Conservation (phyloP, 2,329 filamentous ascomycete species). For the Tolypocladium ophioglossoides region DNA sequence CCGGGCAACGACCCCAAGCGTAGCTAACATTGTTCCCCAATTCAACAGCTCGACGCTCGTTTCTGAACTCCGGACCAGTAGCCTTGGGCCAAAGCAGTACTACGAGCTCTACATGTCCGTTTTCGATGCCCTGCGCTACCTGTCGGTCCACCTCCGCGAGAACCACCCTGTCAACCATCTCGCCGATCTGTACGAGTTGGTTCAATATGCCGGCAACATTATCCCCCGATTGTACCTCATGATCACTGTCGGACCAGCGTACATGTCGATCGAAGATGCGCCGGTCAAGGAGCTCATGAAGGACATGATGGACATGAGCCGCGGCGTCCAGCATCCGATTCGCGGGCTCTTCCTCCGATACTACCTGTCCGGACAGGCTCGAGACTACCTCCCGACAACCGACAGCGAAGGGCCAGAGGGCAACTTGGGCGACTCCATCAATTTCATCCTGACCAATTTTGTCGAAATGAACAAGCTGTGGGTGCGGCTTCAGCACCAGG, state of each 20-base stretch:
- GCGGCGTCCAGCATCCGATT: slow-evolving; percentile 93
- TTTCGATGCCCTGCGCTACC: slow-evolving; percentile 92
- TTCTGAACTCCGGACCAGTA: slow-evolving; percentile 95
- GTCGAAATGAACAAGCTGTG: slow-evolving; percentile 99
- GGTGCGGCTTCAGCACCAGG: slow-evolving; percentile 95
- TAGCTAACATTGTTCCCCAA: not conserved
- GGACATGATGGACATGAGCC: slow-evolving; percentile 99
- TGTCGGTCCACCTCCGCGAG: slow-evolving; percentile 92
- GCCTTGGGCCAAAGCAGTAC: slow-evolving; percentile 97
- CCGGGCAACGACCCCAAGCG: not conserved
- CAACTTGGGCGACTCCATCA: slow-evolving; percentile 94
- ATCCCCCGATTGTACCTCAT: slow-evolving; percentile 94
- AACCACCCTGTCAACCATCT: slow-evolving; percentile 97
- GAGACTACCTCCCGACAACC: slow-evolving; percentile 75
- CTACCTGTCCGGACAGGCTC: slow-evolving; percentile 88
- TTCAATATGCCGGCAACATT: slow-evolving; percentile 97
- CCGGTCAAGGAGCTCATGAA: slow-evolving; percentile 99
- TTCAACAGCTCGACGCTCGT: slow-evolving; percentile 81
- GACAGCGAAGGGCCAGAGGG: slow-evolving; percentile 86
- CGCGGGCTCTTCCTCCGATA: slow-evolving; percentile 92
- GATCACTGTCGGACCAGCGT: slow-evolving; percentile 98
- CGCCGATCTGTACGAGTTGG: slow-evolving; percentile 93
- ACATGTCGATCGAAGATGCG: slow-evolving; percentile 97
- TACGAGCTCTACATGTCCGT: slow-evolving; percentile 99
- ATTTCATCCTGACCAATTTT: slow-evolving; percentile 96